phyloP scores from a whole-genome alignment of 164 flowering plant genomes.

The Magnolia sinica region DNA sequence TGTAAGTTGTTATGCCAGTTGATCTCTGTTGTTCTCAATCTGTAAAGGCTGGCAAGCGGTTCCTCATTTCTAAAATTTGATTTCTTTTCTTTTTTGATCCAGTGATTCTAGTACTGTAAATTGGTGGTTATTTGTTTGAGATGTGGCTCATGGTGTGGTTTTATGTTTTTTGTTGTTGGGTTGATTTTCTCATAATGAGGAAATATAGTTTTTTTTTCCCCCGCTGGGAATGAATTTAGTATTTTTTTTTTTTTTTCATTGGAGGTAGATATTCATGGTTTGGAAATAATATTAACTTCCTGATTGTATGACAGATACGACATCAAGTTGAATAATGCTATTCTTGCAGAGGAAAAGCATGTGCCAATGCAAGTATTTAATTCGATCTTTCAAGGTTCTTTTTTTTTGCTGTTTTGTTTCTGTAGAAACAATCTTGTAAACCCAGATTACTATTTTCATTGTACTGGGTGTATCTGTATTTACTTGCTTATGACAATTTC shows the following conservation, averaged over 20 bases:
- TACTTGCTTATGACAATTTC: neutral
- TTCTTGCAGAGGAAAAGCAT: conserved; percentile 87
- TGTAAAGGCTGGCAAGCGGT: too few relatives aligned
- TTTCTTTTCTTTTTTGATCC: too few relatives aligned
- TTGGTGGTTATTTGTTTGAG: neutral
- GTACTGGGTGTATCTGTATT: neutral
- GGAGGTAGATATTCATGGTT: neutral
- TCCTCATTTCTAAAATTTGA: too few relatives aligned
- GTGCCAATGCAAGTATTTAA: conserved; percentile 51
- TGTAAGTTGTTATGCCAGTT: too few relatives aligned
- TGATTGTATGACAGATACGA: conserved; percentile 48
- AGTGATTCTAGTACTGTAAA: neutral
- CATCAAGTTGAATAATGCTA: conserved; percentile 74
- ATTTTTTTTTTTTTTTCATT: neutral
- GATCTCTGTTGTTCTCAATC: too few relatives aligned
- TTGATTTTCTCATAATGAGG: neutral
- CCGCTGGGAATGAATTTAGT: neutral
- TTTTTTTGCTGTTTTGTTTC: neutral
- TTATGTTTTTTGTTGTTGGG: neutral
- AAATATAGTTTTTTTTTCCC: too few relatives aligned
- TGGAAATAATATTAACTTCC: neutral
- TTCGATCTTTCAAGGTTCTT: neutral
- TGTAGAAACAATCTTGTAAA: neutral
- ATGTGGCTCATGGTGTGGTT: neutral
- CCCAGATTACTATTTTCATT: neutral